Conservation (phyloP, 2,329 filamentous ascomycete species). For the Colletotrichum eremochloae region DNA sequence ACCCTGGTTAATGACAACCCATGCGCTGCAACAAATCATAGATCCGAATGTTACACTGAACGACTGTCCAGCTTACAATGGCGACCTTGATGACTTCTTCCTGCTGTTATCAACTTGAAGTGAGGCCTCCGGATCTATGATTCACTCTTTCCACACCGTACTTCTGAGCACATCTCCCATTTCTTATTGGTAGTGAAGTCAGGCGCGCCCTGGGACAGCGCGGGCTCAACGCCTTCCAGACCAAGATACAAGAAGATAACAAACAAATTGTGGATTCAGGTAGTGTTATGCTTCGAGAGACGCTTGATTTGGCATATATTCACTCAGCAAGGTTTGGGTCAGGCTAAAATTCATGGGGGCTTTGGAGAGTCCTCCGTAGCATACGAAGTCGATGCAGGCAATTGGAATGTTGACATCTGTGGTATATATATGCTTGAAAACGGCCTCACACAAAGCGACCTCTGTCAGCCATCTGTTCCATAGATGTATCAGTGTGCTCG, state of each 20-base stretch:
- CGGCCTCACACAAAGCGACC: background rate
- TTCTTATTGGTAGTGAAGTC: background rate
- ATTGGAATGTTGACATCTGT: background rate
- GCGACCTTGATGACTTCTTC: background rate
- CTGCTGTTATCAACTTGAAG: too few relatives aligned
- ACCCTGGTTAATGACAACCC: background rate
- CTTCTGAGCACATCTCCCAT: background rate
- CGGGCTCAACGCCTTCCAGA: background rate
- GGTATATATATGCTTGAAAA: background rate
- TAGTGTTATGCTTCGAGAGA: background rate
- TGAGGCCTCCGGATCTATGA: background rate
- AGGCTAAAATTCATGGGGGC: fast-evolving
- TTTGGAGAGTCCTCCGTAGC: background rate
- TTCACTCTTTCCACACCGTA: background rate
- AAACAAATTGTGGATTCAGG: background rate
- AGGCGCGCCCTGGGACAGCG: background rate
- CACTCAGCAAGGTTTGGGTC: too few relatives aligned
- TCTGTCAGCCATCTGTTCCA: too few relatives aligned
- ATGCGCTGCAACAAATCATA: background rate
- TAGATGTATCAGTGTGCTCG: too few relatives aligned
- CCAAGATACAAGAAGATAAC: background rate
- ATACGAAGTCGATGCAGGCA: background rate
- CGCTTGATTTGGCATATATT: background rate
- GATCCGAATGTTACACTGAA: too few relatives aligned
- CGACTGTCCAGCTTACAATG: background rate